Evolutionary conservation across 179 eudicot genomes (phyloP), one percentile per base, ranked within the genome.

Genomic region (Spergularia azorica): DNA sequence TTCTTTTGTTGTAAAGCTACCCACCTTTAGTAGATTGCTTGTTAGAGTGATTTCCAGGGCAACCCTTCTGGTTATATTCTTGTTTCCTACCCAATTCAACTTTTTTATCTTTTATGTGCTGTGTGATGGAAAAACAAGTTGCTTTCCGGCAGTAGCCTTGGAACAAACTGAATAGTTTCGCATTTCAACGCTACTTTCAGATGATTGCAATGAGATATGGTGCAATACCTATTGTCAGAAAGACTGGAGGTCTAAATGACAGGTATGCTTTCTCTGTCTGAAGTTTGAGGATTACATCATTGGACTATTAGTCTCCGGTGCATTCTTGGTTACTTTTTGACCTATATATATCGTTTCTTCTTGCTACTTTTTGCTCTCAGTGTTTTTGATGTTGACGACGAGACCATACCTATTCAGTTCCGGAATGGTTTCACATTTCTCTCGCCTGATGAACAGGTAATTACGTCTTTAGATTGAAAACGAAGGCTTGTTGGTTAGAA

Each of bases 191-290:
- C 38, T 18, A 18, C 57, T 55, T 81, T 69, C 89, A 95, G 98
- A 95, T 95, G 98, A 95, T 95, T 83, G 97, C 98, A 66, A 93
- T 95, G 98, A 87, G 92, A 81, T 95, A 93, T 83, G 98, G 98
- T 66, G 72, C 97, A 54, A 81, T 93, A 63, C 98, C 98, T 8
- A 76, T 95, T 73, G 97, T 79, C 26, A 87, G 97, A 70, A 93
- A 91, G 79, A 95, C 97, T 17, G 97, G 98, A 38, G 98, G 98
- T 60, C 79, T 95, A 68, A 93, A 90, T 86, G 98, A 95, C 88
- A 95, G 97, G 98, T 93, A 78, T 39, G 70, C 26, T 79, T 56
- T 48, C 72, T 70, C 20, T 38, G 11, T 14, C 48, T 20, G 72
- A 13, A 26, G 32, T 13, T 74, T 20, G 11, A 9, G 12, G 55